Evolutionary conservation across 1,139 yeast genomes (phyloP), one percentile per base, ranked within the genome.

Genomic region (Lodderomyces jiufengensis): DNA sequence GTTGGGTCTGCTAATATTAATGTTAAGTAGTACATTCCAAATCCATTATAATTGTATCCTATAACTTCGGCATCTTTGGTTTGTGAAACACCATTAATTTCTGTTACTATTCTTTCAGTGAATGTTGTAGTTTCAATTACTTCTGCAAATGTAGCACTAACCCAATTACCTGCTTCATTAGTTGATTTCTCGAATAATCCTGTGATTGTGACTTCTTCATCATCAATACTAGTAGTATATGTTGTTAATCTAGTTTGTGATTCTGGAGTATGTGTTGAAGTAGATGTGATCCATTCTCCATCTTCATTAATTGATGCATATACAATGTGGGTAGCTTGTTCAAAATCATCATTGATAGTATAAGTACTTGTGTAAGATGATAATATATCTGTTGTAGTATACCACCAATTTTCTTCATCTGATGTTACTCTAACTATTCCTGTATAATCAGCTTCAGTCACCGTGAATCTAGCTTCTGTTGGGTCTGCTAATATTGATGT

Each of bases 321-420:
- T 10, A 27, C 16, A 27, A 27, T 27, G 7, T 18, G 20, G 7
- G 20, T 18, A 18, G 20, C 20, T 18, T 18, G 20, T 18, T 18
- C 20, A 18, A 18, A 7, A 18, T 27, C 29, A 15, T 15, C 16
- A 13, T 11, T 15, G 7, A n/a, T 13, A 15, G 29, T 27, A 18
- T 18, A 18, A 18, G 20, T 18, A 7, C 20, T 18, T 5, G 29
- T 27, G 9, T 27, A 27, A 4, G 29, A 11, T 9, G 29, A 14
- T 11, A 27, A n/a, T 5, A 27, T 15, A 10, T 27, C 29, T n/a
- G 29, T 27, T 4, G 29, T 27, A 10, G 29, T 27, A 15, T 27
- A 13, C 29, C 29, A 27, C 29, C 29, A 27, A 15, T 27, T 27
- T 14, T 27, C 29, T 13, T 13, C 29, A 27, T 27, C 29, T 13